Percentiles rank a stretch among this genome's conserved stretches.
Evolutionary conservation across 441 rosid species (phyloP).

Genomic region (Populus trichocarpa): DNA sequence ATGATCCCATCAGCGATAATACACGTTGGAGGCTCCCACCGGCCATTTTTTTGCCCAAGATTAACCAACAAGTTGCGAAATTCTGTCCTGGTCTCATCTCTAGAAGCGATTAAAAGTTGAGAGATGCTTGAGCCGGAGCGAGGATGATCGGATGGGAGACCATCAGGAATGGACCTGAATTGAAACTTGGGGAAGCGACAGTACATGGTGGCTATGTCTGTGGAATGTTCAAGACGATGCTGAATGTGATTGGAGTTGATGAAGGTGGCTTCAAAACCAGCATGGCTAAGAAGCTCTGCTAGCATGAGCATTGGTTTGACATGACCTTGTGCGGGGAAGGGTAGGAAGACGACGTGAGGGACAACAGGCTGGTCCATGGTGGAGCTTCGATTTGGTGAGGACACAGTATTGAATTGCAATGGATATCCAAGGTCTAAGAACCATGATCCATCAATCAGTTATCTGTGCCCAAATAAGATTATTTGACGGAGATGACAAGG

Average conservation of each 20-base stretch:
- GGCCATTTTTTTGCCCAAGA: neutral
- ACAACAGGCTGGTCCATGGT: neutral
- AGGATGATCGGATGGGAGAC: conserved; percentile 22
- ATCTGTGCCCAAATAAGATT: too few relatives aligned
- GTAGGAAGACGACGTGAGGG: neutral
- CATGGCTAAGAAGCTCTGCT: conserved; percentile 31
- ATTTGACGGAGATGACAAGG: neutral
- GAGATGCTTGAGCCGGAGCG: neutral
- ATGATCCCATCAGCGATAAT: conserved; percentile 37
- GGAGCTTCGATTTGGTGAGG: neutral
- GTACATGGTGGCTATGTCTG: conserved; percentile 2
- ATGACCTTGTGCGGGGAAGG: neutral
- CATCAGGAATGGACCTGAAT: conserved; percentile 31
- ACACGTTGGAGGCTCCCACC: conserved; percentile 17
- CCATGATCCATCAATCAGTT: neutral
- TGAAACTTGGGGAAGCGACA: conserved; percentile 16
- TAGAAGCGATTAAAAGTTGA: conserved; percentile 8
- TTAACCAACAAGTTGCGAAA: neutral
- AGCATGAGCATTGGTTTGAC: conserved; percentile 15
- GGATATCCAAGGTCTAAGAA: neutral
- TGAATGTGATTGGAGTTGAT: conserved; percentile 31
- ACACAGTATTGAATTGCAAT: too few relatives aligned
- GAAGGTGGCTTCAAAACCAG: conserved; percentile 28
- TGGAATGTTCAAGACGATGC: conserved; percentile 12
- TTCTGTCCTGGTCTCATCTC: neutral